Base-by-base conservation (phyloP, 768 basidiomycete species). In the Hygrophoropsis aurantiaca region DNA sequence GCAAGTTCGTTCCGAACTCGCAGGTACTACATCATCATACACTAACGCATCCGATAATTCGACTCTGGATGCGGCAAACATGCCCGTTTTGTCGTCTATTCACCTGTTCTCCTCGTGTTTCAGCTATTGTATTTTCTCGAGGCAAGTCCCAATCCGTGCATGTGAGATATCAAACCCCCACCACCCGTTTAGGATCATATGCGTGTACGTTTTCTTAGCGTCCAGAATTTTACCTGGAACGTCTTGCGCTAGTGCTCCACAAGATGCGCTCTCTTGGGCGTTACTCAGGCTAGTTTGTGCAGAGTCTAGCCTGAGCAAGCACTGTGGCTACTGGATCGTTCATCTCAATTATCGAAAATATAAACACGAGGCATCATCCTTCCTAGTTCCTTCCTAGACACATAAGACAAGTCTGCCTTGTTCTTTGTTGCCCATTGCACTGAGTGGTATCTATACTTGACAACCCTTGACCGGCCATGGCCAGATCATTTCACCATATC, bases 1-100 rank as follows among this genome's bases (percentile, higher is more conserved):
- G 42, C 26, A 44, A 32, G 8, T 44, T 30, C 34, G 21, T 33
- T 13, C 42, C 42, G 42, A 30, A 26, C n/a, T n/a, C n/a, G n/a
- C n/a, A n/a, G n/a, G 7, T 13, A 30, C 13, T 30, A 30, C 27
- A 7, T 30, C 7, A 7, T 6, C 13, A 30, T 13, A 30, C 13
- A 6, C 13, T 7, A 6, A 13, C 27, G 7, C 27, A 30, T 30
- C 27, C 27, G 27, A 30, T n/a, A n/a, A n/a, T n/a, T n/a, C n/a
- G n/a, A n/a, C n/a, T n/a, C n/a, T n/a, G 27, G 6, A 30, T 30
- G 27, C 27, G 13, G 27, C 6, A 30, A 7, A 6, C 27, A 30
- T 13, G 27, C 27, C 27, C 27, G 6, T 30, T 30, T 30, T 30
- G 27, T 30, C 27, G 27, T 30, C 27, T 30, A 7, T 30, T 30